A percentile compares a stretch with the other conserved stretches of the same genome.
These are phyloP conservation scores for Chamaenerion angustifolium DNA, from an alignment of 345 rosid genomes.

Conservation along the genomic window DNA sequence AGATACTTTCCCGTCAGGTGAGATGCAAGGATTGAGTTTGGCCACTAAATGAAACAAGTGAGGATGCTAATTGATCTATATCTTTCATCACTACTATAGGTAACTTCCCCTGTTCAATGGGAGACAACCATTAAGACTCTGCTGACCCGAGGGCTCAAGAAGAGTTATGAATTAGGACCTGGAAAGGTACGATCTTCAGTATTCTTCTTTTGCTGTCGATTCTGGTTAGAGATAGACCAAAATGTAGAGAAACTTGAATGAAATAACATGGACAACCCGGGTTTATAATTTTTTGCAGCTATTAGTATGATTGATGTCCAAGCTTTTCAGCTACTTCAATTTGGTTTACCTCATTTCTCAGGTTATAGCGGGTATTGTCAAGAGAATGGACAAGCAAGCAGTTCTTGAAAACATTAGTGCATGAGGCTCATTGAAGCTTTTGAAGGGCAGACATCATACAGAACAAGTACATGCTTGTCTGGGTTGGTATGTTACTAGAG, in stretches of 20 bases:
- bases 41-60: background rate
- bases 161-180: conserved; percentile 86
- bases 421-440: conserved; percentile 13
- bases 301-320: background rate
- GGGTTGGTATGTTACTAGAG: no score
- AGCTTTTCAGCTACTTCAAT: background rate
- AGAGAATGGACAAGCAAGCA: conserved; percentile 74
- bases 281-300: background rate
- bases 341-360: conserved; percentile 14
- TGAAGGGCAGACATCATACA: background rate
- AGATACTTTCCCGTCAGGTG: conserved; percentile 78
- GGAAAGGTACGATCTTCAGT: conserved; percentile 51
- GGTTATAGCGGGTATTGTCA: conserved; percentile 95
- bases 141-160: conserved; percentile 53
- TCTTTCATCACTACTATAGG: conserved; percentile 25
- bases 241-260: no score
- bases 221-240: no score
- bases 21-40: background rate
- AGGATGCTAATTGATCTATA: background rate
- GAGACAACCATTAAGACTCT: conserved; percentile 84
- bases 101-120: conserved; percentile 98
- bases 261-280: no score
- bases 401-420: conserved; percentile 64
- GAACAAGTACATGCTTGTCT: no score
- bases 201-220: background rate